Conservation (phyloP, 495 filamentous ascomycete genomes). For the Talaromyces proteolyticus region DNA sequence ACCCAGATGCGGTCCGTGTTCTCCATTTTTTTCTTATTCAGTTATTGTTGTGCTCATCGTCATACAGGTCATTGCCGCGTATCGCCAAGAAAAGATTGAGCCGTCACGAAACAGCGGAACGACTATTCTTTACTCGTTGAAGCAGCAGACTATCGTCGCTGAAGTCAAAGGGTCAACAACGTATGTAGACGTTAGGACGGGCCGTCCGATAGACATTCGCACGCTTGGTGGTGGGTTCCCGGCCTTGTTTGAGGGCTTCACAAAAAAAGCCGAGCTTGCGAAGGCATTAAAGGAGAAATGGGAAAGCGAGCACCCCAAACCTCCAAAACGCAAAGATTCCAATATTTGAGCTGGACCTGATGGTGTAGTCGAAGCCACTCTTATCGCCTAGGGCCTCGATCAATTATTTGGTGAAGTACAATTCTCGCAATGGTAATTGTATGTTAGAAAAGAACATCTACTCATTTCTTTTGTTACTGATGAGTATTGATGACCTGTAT, state of each 20-base stretch:
- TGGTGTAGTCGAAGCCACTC: too few species aligned
- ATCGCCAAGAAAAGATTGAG: constrained; percentile 18
- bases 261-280: constrained; percentile 13
- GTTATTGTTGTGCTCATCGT: background rate
- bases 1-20: constrained; percentile 26
- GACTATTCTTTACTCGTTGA: constrained; percentile 19
- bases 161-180: constrained; percentile 16
- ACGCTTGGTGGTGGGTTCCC: constrained; percentile 17
- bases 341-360: too few species aligned
- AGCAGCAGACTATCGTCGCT: constrained; percentile 23
- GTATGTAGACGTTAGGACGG: constrained; percentile 17
- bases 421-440: too few species aligned
- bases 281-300: constrained; percentile 14
- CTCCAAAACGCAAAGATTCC: too few species aligned
- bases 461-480: too few species aligned
- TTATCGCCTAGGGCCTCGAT: too few species aligned
- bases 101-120: constrained; percentile 19
- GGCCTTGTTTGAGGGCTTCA: constrained; percentile 14
- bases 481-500: too few species aligned
- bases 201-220: constrained; percentile 19
- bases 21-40: background rate
- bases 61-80: constrained; percentile 20
- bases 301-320: constrained; percentile 8
- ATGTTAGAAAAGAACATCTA: too few species aligned
- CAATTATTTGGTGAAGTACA: too few species aligned